Evolutionary conservation across 768 basidiomycete genomes (phyloP), one percentile per base, ranked within the genome.

Genomic region (Rhodosporidiobolus sp.): DNA sequence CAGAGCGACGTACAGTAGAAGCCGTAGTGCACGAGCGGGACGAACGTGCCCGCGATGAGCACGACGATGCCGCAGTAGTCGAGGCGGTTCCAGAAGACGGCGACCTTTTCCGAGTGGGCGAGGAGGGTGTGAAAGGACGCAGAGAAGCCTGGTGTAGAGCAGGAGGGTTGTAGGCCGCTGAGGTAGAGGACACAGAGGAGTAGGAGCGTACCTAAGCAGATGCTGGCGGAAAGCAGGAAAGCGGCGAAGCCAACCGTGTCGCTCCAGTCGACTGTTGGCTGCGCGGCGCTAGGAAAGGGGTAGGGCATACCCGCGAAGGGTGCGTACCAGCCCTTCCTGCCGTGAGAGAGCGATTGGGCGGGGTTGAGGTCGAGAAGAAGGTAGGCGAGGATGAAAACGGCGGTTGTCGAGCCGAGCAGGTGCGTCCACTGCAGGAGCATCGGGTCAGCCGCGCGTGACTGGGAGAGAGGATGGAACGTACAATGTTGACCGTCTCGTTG

Each of bases 11-110:
- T 5, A 59, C 68, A 73, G 50, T 54, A 67, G 34, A 68, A 76
- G 17, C 74, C 69, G 34, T 63, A 63, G 61, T 63, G 61, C 7
- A 73, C 62, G 11, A 35, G 22, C 38, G 67, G 67, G 52, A 72
- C 67, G 57, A 66, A 68, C 22, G 70, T 73, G 22, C 61, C 69
- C 6, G 56, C 46, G 54, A 78, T 76, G 28, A 74, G 62, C 28
- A 77, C 82, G 73, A 88, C 85, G 74, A 95, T 95, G 19, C 93
- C 93, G 38, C 89, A 82, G 80, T 94, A 90, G 81, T 90, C 91
- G 56, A 89, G 81, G 24, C 85, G 84, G 79, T 89, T 86, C 79
- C 87, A 91, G 63, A 82, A 82, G 49, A 84, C 80, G 38, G 86
- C 83, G 54, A 92, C 89, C 81, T 84, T 80, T 78, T 86, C 79